A percentile compares a stretch with the other conserved stretches of the same genome.
Conservation (phyloP, 768 basidiomycete genomes). For the Podaxis sp. region DNA sequence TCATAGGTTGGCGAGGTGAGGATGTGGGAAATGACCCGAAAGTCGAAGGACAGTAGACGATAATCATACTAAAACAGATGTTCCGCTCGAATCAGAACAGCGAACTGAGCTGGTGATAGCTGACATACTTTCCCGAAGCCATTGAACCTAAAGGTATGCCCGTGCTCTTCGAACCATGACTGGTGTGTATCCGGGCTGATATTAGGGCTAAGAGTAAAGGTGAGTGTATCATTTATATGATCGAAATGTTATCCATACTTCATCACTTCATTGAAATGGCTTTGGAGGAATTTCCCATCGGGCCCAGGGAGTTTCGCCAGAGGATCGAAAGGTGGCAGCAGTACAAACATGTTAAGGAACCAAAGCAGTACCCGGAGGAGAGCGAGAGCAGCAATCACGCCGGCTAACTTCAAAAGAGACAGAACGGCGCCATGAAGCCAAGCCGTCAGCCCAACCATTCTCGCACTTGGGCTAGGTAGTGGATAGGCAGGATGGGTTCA, state of each 20-base stretch:
- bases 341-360: conserved; percentile 40
- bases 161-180: conserved; percentile 43
- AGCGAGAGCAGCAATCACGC: conserved; percentile 19
- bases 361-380: conserved; percentile 35
- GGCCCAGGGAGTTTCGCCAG: conserved; percentile 48
- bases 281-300: conserved; percentile 37
- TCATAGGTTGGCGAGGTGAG: conserved; percentile 47
- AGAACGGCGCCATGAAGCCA: not conserved
- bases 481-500: no score
- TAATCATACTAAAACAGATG: conserved; percentile 43
- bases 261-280: conserved; percentile 6
- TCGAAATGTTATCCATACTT: not conserved
- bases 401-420: not conserved
- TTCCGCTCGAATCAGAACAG: not conserved
- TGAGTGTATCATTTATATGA: not conserved
- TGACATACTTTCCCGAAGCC: conserved; percentile 48
- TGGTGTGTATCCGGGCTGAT: conserved; percentile 37
- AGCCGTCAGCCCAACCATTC: not conserved
- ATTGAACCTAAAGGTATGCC: conserved; percentile 53
- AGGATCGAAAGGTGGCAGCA: conserved; percentile 48
- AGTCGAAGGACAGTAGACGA: conserved; percentile 52
- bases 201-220: conserved; percentile 35
- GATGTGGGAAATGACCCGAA: conserved; percentile 45
- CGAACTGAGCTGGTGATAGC: not conserved
- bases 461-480: not conserved